Conservation (phyloP, 176 grass and related monocot species). For the Avena insularis region DNA sequence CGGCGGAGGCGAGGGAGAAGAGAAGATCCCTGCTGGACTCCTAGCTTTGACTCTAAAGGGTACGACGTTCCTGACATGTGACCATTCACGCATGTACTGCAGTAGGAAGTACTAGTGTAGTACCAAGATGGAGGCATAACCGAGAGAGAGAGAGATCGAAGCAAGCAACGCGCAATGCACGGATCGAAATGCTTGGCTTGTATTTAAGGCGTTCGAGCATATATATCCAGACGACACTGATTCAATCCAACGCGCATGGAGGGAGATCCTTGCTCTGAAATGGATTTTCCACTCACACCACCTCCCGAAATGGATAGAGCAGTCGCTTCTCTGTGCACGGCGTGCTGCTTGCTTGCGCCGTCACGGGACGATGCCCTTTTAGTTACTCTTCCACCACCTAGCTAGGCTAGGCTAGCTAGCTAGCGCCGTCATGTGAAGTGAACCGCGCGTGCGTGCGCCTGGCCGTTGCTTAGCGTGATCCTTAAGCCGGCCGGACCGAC, state of each 20-base stretch:
- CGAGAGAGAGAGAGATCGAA: background rate
- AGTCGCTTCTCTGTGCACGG: background rate
- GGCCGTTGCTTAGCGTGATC: slow-evolving; percentile 18
- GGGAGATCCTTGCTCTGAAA: background rate
- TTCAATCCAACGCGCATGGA: background rate
- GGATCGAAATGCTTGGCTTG: background rate
- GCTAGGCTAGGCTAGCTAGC: background rate
- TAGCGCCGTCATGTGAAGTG: background rate
- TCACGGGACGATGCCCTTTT: background rate
- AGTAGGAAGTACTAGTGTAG: too few species aligned
- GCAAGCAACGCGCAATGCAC: background rate
- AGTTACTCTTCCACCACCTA: too few species aligned
- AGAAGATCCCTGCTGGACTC: slow-evolving; percentile 21
- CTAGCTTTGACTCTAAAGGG: background rate
- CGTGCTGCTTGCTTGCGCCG: slow-evolving; percentile 14
- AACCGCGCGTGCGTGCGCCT: background rate
- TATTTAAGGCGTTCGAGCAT: background rate
- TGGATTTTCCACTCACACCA: background rate
- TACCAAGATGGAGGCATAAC: background rate
- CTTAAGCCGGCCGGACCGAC: background rate
- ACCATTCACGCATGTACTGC: background rate
- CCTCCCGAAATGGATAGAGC: slow-evolving; percentile 14
- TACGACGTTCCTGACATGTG: background rate
- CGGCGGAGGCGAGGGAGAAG: background rate
- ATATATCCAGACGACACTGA: background rate